These are phyloP conservation scores for Vigna nakashimae DNA, from an alignment of 306 rosid species.

Conservation along the genomic window DNA sequence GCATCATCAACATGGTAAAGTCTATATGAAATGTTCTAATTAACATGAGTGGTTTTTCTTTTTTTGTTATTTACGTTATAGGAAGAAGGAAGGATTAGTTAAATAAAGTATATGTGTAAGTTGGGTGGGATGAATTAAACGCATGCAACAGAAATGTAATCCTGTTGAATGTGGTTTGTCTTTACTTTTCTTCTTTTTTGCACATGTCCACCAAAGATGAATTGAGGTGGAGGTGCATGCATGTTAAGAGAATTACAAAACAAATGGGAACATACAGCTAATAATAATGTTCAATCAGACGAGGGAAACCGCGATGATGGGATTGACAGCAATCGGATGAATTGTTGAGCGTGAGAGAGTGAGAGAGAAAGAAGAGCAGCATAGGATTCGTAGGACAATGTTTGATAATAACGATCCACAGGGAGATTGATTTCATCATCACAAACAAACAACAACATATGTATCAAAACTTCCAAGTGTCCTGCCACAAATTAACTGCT, in stretches of 20 bases:
- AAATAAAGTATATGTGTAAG: neutral
- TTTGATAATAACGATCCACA: conserved; percentile 40
- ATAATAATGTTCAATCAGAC: conserved; percentile 36
- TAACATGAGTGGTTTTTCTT: no score
- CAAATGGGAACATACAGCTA: conserved; percentile 10
- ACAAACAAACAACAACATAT: conserved; percentile 32
- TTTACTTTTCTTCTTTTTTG: neutral
- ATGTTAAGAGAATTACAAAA: conserved; percentile 17
- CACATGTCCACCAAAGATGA: conserved; percentile 13
- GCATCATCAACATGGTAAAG: no score
- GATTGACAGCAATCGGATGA: conserved; percentile 43
- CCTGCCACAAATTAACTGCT: conserved; percentile 23
- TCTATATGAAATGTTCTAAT: no score
- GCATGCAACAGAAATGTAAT: conserved; percentile 8
- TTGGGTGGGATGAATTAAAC: neutral
- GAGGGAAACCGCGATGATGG: conserved; percentile 30
- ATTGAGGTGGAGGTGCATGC: conserved; percentile 37
- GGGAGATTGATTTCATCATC: conserved; percentile 21
- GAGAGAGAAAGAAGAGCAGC: conserved; percentile 39
- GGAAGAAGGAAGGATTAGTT: no score
- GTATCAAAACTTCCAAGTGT: conserved; percentile 49
- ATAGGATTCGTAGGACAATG: conserved; percentile 49
- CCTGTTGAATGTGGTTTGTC: neutral
- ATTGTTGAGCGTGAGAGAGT: conserved; percentile 32
- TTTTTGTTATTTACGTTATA: no score